Evolutionary conservation across 2,329 filamentous ascomycete species (phyloP).

Genomic region (Chaetomiaceae sp.): DNA sequence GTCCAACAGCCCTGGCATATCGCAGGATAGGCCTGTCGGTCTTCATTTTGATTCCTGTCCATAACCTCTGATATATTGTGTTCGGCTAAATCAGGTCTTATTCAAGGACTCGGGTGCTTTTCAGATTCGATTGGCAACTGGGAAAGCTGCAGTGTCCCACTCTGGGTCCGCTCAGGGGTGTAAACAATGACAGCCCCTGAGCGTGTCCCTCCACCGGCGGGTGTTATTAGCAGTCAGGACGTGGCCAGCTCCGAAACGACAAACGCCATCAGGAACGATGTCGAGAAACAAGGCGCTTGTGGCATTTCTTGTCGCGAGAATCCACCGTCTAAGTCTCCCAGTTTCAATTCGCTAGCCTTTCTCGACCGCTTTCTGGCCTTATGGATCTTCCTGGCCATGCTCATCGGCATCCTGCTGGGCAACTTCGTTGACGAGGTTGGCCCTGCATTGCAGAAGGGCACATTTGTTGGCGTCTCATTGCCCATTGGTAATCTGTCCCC

Average conservation of each 20-base stretch:
- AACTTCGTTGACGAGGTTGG: slow-evolving; percentile 64
- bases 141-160: too few species aligned
- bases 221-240: neutral
- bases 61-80: too few species aligned
- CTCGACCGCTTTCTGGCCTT: slow-evolving; percentile 59
- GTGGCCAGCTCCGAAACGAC: neutral
- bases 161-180: too few species aligned
- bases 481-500: slow-evolving; percentile 35
- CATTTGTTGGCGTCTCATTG: slow-evolving; percentile 50
- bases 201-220: neutral
- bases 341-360: slow-evolving; percentile 50
- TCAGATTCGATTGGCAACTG: too few species aligned
- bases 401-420: slow-evolving; percentile 65
- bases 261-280: neutral
- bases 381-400: slow-evolving; percentile 77
- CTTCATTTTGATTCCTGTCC: too few species aligned
- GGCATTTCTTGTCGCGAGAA: neutral
- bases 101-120: too few species aligned
- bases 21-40: too few species aligned
- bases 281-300: slow-evolving; percentile 6
- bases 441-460: slow-evolving; percentile 59
- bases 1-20: too few species aligned
- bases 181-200: slow-evolving; percentile 10
- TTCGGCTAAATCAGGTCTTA: too few species aligned
- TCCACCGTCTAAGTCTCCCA: slow-evolving; percentile 27